Base-by-base conservation (phyloP, 2,329 filamentous ascomycete species). In the Eurotiales sp. region DNA sequence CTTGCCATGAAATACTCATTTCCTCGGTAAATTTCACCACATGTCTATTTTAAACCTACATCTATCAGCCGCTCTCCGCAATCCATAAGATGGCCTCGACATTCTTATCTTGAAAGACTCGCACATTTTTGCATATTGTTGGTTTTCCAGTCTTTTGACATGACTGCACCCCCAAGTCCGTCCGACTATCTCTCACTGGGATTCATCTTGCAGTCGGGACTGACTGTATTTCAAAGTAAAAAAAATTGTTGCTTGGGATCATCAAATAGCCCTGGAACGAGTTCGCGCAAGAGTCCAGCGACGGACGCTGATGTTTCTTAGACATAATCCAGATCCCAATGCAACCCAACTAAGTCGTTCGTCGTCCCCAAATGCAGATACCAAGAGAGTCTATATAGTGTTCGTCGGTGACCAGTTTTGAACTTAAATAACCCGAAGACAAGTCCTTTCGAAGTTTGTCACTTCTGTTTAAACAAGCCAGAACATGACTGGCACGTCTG, bases 331-430 rank as follows among this genome's bases (percentile, higher is more conserved):
- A 37, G 32, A 46, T 27, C 12, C 30, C 14, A 15, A 4, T 19
- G 30, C 44, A 37, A 37, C 21, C 43, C 43, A 46, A 4, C 23
- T 8, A 21, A 46, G 42, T 27, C 49, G 42, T 22, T 19, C 4
- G n/a, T 12, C 6, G 22, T 46, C 36, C 34, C n/a, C 42, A 51
- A n/a, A 51, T 46, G 22, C 34, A 51, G 23, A 51, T 21, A 41
- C 49, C 50, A 19, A 47, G 37, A 8, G 30, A 44, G 30, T 52
- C 50, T n/a, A 40, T 32, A 52, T 34, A 46, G 7, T 44, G 36
- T 17, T 39, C 29, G 11, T 21, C 27, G 23, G 21, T 17, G 8
- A 10, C 23, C 34, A 37, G 22, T 1, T 23, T 44, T 25, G 12
- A 43, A 17, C n/a, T 22, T 42, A 3, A 43, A 15, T 8, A 2